Percentiles rank a stretch among this genome's conserved stretches.
These are phyloP conservation scores for Blastocladiella britannica DNA, from an alignment of 192 early-diverging fungal genomes.

Conservation along the genomic window DNA sequence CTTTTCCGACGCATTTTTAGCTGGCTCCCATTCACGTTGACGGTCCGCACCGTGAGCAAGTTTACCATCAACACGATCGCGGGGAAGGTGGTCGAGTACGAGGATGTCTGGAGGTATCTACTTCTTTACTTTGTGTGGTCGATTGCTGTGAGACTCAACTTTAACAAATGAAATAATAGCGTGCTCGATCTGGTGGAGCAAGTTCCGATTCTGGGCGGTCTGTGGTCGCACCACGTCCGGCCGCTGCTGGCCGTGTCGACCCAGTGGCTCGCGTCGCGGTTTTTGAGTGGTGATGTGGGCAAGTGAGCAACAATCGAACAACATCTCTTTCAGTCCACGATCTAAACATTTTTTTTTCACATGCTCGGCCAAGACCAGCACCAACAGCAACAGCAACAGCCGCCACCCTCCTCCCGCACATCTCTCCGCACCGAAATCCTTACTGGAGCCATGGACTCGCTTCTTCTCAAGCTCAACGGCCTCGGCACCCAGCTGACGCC, in stretches of 20 bases:
- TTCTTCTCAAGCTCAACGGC: slow-evolving; percentile 1
- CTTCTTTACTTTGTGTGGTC: background rate
- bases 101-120: background rate
- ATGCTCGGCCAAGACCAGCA: too few species aligned
- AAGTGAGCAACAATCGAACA: too few species aligned
- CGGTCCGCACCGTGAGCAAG: background rate
- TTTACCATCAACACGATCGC: background rate
- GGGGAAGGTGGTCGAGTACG: background rate
- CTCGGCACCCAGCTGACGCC: slow-evolving; percentile 2
- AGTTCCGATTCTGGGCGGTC: background rate
- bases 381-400: too few species aligned
- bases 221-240: background rate
- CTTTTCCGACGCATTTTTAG: background rate
- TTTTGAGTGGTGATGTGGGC: too few species aligned
- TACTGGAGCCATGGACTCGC: background rate
- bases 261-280: too few species aligned
- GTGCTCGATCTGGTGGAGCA: background rate
- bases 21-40: background rate
- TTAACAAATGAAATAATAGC: background rate
- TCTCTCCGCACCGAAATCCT: too few species aligned
- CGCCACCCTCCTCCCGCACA: too few species aligned
- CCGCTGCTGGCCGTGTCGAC: too few species aligned
- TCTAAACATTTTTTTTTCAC: too few species aligned
- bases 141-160: background rate
- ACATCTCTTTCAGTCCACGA: too few species aligned